These are phyloP conservation scores for Musa schizocarpa DNA, from an alignment of 176 grass and related monocot species.

Conservation along the genomic window DNA sequence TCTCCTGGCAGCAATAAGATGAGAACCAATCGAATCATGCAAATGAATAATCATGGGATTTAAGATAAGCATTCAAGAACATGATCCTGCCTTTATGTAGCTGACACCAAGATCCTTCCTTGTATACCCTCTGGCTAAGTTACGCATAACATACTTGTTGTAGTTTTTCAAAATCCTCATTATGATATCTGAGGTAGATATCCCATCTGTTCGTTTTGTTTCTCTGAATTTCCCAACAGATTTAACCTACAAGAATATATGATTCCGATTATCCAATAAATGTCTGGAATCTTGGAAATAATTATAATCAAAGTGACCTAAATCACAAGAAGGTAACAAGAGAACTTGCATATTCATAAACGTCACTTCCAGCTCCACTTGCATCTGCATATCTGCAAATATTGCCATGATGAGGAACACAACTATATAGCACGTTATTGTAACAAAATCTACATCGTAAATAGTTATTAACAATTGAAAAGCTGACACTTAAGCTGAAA, in stretches of 20 bases:
- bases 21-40: not conserved
- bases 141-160: conserved; percentile 95
- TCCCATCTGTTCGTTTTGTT: conserved; percentile 77
- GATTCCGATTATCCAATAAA: not conserved
- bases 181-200: conserved; percentile 97
- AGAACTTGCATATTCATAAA: conserved; percentile 84
- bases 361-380: conserved; percentile 76
- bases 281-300: not conserved
- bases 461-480: too few species aligned
- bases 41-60: conserved; percentile 2
- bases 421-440: too few species aligned
- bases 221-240: conserved; percentile 96
- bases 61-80: not conserved
- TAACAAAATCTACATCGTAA: too few species aligned
- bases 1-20: conserved; percentile 47
- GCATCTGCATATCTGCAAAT: conserved; percentile 76
- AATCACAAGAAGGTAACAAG: not conserved
- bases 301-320: not conserved
- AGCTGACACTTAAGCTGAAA: not conserved
- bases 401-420: not conserved
- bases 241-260: conserved; percentile 47
- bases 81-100: conserved; percentile 72
- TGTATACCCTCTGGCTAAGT: conserved; percentile 85
- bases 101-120: conserved; percentile 94
- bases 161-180: conserved; percentile 99